A percentile compares a stretch with the other conserved stretches of the same genome.
phyloP scores from a whole-genome alignment of 176 grass and related monocot genomes.

The Secale cereale region DNA sequence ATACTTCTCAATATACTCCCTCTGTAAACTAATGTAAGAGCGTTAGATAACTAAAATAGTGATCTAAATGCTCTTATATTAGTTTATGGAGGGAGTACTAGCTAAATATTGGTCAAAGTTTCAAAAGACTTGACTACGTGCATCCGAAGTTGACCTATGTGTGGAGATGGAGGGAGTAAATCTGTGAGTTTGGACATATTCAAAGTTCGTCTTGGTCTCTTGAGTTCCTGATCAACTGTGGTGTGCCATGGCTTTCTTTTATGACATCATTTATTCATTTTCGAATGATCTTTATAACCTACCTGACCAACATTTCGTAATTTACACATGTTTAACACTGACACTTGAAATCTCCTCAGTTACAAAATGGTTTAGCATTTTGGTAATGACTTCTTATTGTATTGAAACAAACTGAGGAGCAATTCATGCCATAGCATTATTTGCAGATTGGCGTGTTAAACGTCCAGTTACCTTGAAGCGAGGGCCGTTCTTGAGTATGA shows the following conservation, averaged over 20 bases:
- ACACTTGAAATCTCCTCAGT: background rate
- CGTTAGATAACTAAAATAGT: too few species aligned
- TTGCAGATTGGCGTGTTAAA: background rate
- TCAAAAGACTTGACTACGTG: background rate
- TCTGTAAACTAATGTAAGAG: too few species aligned
- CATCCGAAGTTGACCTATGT: background rate
- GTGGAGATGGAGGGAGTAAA: background rate
- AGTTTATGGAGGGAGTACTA: too few species aligned
- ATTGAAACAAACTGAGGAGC: background rate
- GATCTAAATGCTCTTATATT: too few species aligned
- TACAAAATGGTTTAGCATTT: background rate
- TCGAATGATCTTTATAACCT: background rate
- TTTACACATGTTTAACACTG: background rate
- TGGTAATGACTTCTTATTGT: background rate
- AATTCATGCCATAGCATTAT: background rate
- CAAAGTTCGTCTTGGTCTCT: slow-evolving; percentile 9
- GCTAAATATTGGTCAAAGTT: background rate
- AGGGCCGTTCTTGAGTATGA: background rate
- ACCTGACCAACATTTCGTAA: background rate
- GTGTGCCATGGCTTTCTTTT: background rate
- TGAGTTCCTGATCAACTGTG: background rate
- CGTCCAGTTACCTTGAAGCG: background rate
- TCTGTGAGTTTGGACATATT: background rate
- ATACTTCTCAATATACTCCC: background rate
- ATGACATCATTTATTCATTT: background rate